Evolutionary conservation across 208 protist genomes (phyloP).

Genomic region (Phytomonas francai): DNA sequence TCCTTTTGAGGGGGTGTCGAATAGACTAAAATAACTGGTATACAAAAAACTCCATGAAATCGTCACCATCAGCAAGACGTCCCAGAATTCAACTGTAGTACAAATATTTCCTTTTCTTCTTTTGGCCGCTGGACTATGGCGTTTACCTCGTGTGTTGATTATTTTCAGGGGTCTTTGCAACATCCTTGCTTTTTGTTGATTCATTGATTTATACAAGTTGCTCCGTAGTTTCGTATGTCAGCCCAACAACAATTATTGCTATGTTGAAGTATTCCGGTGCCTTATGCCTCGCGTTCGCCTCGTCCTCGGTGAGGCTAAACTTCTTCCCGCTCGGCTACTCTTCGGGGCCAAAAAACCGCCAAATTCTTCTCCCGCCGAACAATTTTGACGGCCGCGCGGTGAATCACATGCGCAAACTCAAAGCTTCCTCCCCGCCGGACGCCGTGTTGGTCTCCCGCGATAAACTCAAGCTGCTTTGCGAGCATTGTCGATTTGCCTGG

Average conservation of each 20-base stretch:
- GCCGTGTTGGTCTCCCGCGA: conserved; percentile 46
- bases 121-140: not conserved
- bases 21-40: not conserved
- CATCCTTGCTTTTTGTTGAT: conserved; percentile 1
- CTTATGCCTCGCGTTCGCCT: conserved; percentile 9
- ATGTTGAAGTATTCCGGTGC: conserved; percentile 3
- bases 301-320: conserved; percentile 25
- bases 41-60: not conserved
- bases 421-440: conserved; percentile 48
- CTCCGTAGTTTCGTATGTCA: not conserved
- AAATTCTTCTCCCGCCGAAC: conserved; percentile 42
- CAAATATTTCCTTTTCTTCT: not conserved
- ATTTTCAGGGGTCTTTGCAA: conserved; percentile 4
- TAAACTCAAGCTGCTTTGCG: conserved; percentile 65
- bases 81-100: not conserved
- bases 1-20: not conserved
- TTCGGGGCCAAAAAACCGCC: conserved; percentile 58
- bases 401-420: conserved; percentile 56
- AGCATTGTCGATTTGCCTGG: conserved; percentile 71
- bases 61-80: not conserved
- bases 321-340: conserved; percentile 71
- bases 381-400: conserved; percentile 57
- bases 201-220: conserved; percentile 1
- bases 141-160: conserved; percentile 4
- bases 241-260: not conserved